Conservation (phyloP, 352 stramenopile genomes). For the Phytophthora vignae region DNA sequence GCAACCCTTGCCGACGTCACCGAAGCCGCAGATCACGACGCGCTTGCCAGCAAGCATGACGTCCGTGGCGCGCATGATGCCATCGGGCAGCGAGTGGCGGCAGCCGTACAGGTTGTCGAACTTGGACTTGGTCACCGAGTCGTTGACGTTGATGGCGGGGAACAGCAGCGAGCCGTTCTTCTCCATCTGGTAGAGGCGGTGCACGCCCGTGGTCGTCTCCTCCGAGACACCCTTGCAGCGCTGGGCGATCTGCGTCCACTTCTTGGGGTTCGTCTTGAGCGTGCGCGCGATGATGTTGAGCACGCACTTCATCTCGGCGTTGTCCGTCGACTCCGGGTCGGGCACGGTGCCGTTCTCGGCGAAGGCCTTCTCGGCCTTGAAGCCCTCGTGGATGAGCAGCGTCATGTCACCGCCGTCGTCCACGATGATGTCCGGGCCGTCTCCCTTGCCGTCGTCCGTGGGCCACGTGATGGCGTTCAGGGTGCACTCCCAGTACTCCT, state of each 20-base stretch:
- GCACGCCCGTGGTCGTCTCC: slow-evolving; percentile 98
- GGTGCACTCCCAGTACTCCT: slow-evolving; percentile 99
- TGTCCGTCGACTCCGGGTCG: slow-evolving; percentile 95
- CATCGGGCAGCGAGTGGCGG: slow-evolving; percentile 98
- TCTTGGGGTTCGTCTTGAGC: slow-evolving; percentile 94
- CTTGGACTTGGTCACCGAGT: slow-evolving; percentile 99
- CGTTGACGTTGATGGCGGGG: slow-evolving; percentile 99
- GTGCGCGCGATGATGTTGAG: slow-evolving; percentile 96
- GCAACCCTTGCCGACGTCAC: slow-evolving; percentile 98
- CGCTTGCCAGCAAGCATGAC: slow-evolving; percentile 99
- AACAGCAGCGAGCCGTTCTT: slow-evolving; percentile 96
- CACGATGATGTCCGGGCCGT: slow-evolving; percentile 98
- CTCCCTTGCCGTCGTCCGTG: slow-evolving; percentile 96
- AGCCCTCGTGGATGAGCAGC: slow-evolving; percentile 98
- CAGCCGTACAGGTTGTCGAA: slow-evolving; percentile 99
- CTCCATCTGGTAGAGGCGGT: slow-evolving; percentile 99
- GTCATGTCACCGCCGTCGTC: slow-evolving; percentile 99
- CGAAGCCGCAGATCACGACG: slow-evolving; percentile 97
- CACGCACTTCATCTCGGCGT: slow-evolving; percentile 99
- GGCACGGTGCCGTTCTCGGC: slow-evolving; percentile 94
- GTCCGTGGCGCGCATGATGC: slow-evolving; percentile 98
- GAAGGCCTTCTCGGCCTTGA: slow-evolving; percentile 97
- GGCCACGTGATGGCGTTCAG: slow-evolving; percentile 97
- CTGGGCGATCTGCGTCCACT: slow-evolving; percentile 97
- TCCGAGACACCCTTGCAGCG: slow-evolving; percentile 98